These are phyloP conservation scores for Phaseolus lunatus DNA, from an alignment of 306 rosid genomes.

Conservation along the genomic window DNA sequence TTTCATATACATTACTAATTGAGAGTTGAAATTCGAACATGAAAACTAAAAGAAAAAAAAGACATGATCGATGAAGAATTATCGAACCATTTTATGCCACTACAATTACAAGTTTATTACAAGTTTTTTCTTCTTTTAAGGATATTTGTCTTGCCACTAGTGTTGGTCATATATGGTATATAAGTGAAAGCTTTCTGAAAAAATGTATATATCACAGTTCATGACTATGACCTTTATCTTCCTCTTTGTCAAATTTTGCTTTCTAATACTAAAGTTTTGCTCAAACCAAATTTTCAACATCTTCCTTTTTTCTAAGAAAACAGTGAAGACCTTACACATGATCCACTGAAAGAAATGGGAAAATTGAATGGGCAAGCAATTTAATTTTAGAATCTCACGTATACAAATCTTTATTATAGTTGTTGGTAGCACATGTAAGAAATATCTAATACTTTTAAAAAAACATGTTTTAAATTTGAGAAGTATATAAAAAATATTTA, in stretches of 20 bases:
- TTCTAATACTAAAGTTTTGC: neutral
- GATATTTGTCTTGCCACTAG: neutral
- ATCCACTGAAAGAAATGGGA: neutral
- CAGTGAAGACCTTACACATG: neutral
- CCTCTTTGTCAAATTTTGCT: neutral
- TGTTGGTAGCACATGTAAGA: neutral
- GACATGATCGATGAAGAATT: too few species aligned
- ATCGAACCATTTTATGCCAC: too few species aligned
- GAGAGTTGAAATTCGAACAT: too few species aligned
- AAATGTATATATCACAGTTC: neutral
- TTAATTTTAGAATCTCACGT: too few species aligned
- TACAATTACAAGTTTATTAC: too few species aligned
- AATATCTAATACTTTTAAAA: too few species aligned
- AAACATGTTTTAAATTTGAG: too few species aligned
- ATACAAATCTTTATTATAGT: too few species aligned
- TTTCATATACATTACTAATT: too few species aligned
- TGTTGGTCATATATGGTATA: neutral
- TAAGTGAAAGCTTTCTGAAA: neutral
- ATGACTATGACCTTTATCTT: neutral
- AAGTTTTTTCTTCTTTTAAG: too few species aligned
- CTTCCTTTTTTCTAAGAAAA: neutral
- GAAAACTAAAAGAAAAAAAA: too few species aligned
- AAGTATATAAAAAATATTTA: too few species aligned
- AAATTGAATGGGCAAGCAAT: neutral
- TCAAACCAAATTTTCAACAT: neutral